phyloP scores from a whole-genome alignment of 2,329 filamentous ascomycete genomes.

The Tolypocladium paradoxum region DNA sequence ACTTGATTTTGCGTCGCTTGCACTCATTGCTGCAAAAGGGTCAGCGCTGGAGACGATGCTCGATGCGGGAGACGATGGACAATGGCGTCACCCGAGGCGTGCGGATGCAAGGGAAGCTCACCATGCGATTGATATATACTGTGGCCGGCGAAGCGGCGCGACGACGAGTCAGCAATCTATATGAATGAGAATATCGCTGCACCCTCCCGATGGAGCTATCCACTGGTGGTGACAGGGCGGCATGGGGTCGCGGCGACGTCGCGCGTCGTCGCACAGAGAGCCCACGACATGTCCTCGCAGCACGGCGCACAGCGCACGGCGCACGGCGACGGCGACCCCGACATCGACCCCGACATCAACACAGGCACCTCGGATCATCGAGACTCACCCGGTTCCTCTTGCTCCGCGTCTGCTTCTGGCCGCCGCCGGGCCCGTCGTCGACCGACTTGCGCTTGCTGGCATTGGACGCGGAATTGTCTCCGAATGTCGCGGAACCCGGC shows the following conservation, averaged over 20 bases:
- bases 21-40: conserved; percentile 51
- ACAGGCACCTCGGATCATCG: neutral
- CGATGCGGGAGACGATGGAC: neutral
- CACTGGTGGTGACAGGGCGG: neutral
- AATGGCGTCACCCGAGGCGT: neutral
- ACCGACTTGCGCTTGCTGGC: conserved; percentile 27
- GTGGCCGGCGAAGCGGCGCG: neutral
- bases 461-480: conserved; percentile 37
- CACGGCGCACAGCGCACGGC: neutral
- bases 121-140: conserved; percentile 55
- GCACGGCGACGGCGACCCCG: neutral
- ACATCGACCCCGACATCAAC: neutral
- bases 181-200: neutral
- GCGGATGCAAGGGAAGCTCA: conserved; percentile 20
- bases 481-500: conserved; percentile 28
- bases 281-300: neutral
- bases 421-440: conserved; percentile 25
- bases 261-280: neutral
- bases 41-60: neutral
- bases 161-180: neutral
- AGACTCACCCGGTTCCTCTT: conserved; percentile 47
- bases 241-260: neutral
- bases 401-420: conserved; percentile 45
- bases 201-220: neutral
- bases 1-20: conserved; percentile 66